Evolutionary conservation across 768 basidiomycete genomes (phyloP).

Genomic region (Rubroboletus satanas): DNA sequence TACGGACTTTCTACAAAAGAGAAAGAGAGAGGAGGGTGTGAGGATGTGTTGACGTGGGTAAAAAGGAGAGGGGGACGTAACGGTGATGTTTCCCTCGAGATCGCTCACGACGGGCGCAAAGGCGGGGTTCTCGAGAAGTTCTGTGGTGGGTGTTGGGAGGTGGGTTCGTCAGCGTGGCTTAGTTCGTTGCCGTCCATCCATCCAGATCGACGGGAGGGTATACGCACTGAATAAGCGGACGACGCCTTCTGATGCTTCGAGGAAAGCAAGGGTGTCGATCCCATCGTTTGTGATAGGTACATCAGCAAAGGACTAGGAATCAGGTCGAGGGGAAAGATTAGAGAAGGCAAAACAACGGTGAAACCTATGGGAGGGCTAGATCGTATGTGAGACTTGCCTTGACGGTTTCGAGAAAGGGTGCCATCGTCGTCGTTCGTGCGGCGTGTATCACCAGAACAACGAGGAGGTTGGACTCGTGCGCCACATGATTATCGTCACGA

Average conservation of each 20-base stretch:
- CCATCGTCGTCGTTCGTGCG: constrained; percentile 42
- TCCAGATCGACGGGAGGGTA: background rate
- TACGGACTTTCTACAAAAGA: constrained; percentile 74
- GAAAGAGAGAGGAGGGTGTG: background rate
- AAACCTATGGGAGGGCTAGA: background rate
- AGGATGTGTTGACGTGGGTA: background rate
- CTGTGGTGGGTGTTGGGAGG: constrained; percentile 4
- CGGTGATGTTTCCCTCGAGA: constrained; percentile 87
- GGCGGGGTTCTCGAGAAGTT: constrained; percentile 39
- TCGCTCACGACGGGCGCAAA: constrained; percentile 83
- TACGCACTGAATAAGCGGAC: constrained; percentile 84
- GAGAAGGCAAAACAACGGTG: background rate
- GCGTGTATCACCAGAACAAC: background rate
- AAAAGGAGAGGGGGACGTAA: constrained; percentile 34
- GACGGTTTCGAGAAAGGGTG: constrained; percentile 70
- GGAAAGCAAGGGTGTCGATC: constrained; percentile 82
- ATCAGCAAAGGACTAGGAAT: constrained; percentile 81
- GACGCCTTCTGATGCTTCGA: constrained; percentile 85
- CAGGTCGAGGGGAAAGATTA: background rate
- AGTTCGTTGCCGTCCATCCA: background rate
- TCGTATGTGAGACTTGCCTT: constrained; percentile 40
- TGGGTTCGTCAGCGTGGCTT: background rate
- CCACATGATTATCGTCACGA: background rate
- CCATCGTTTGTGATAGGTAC: constrained; percentile 84
- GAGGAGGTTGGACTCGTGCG: background rate